Evolutionary conservation across 805 yeast genomes (phyloP).

Genomic region (Starmerella ratchasimensis): DNA sequence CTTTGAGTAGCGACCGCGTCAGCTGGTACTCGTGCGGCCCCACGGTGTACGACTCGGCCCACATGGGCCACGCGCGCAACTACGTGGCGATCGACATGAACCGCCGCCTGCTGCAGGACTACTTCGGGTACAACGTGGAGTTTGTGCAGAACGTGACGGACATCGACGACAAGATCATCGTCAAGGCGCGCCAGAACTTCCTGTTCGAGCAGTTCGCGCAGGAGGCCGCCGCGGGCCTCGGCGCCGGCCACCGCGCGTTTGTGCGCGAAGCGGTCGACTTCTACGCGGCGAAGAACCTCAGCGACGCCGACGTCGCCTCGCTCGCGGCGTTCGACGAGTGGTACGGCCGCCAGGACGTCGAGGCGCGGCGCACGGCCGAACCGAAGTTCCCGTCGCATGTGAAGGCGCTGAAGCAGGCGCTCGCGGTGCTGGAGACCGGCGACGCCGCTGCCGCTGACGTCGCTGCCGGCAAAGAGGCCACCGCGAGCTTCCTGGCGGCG

Average conservation of each 20-base stretch:
- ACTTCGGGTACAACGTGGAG: slow-evolving; percentile 75
- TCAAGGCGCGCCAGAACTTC: slow-evolving; percentile 83
- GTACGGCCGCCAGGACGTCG: slow-evolving; percentile 37
- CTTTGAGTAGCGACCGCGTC: slow-evolving; percentile 45
- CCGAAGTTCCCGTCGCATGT: slow-evolving; percentile 85
- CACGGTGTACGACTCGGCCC: slow-evolving; percentile 88
- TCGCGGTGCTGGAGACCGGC: slow-evolving; percentile 28
- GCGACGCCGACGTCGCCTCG: slow-evolving; percentile 9
- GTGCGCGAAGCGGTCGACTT: slow-evolving; percentile 26
- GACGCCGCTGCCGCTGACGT: slow-evolving; percentile 13
- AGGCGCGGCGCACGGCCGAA: slow-evolving; percentile 37
- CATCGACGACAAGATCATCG: slow-evolving; percentile 90
- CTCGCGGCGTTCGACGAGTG: slow-evolving; percentile 36
- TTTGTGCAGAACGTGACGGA: slow-evolving; percentile 98
- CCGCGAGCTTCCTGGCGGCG: slow-evolving; percentile 30
- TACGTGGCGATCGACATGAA: slow-evolving; percentile 90
- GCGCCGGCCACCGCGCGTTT: slow-evolving; percentile 25
- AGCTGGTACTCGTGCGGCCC: slow-evolving; percentile 99
- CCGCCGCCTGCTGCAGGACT: slow-evolving; percentile 76
- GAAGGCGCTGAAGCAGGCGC: slow-evolving; percentile 45
- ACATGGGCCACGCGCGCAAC: slow-evolving; percentile 98
- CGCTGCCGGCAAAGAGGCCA: slow-evolving; percentile 4
- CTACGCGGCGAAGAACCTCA: slow-evolving; percentile 25
- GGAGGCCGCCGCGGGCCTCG: slow-evolving; percentile 27
- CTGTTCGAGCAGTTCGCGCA: slow-evolving; percentile 50